These are phyloP conservation scores for Fomitopsis betulina DNA, from an alignment of 1,284 basidiomycete species.

Conservation along the genomic window DNA sequence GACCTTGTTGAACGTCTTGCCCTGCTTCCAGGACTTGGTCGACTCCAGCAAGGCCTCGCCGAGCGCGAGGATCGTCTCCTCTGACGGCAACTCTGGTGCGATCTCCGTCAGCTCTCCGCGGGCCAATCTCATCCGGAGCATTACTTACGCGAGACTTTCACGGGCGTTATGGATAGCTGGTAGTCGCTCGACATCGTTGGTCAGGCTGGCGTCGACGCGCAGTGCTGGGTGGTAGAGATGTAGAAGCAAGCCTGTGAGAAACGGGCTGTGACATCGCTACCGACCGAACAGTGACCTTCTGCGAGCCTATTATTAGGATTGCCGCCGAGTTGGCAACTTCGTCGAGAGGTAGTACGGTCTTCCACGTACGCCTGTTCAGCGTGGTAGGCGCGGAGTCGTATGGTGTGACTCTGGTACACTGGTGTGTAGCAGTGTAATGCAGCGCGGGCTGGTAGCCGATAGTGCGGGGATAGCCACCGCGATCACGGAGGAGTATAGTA, in stretches of 20 bases:
- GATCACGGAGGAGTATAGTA: not conserved
- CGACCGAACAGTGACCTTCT: not conserved
- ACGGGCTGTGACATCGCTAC: slow-evolving; percentile 1
- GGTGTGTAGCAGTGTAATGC: not conserved
- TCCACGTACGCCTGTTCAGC: not conserved
- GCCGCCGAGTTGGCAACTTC: not conserved
- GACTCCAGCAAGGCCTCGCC: slow-evolving; percentile 52
- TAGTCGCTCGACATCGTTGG: slow-evolving; percentile 14
- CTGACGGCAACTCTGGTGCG: slow-evolving; percentile 50
- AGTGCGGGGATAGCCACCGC: not conserved
- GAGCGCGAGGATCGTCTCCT: slow-evolving; percentile 50
- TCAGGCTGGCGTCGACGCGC: not conserved
- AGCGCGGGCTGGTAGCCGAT: not conserved
- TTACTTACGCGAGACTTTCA: slow-evolving; percentile 18
- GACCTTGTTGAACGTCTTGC: slow-evolving; percentile 51
- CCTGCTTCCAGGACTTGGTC: slow-evolving; percentile 56
- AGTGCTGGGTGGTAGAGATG: not conserved
- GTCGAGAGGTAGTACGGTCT: not conserved
- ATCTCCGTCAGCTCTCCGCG: not conserved
- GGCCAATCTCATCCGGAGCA: not conserved
- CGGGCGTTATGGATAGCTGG: slow-evolving; percentile 18
- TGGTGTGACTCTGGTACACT: not conserved
- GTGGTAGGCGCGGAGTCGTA: not conserved
- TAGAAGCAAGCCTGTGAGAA: slow-evolving; percentile 2
- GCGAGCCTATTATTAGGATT: not conserved